Evolutionary conservation across 2,329 filamentous ascomycete species (phyloP).

Genomic region (Karstenula rhodostoma): DNA sequence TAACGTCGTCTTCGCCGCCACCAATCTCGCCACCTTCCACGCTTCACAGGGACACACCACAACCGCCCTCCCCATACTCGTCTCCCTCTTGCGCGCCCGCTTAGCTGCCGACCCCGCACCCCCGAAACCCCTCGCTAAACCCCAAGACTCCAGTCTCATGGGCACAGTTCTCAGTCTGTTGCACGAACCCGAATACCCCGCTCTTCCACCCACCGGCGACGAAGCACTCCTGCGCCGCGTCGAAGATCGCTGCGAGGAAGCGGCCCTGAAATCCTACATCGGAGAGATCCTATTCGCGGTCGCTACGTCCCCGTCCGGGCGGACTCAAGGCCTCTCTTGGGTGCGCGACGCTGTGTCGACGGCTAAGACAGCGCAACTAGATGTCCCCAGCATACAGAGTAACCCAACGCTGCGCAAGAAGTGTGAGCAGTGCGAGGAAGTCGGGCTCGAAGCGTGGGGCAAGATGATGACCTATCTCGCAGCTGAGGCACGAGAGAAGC

Average conservation of each 20-base stretch:
- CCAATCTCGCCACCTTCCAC: conserved; percentile 79
- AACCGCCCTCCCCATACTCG: conserved; percentile 80
- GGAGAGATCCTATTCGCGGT: conserved; percentile 89
- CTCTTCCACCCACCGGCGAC: conserved; percentile 74
- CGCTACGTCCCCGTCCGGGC: conserved; percentile 51
- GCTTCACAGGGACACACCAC: conserved; percentile 73
- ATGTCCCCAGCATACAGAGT: conserved; percentile 58
- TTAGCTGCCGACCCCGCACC: conserved; percentile 63
- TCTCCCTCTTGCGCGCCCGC: conserved; percentile 83
- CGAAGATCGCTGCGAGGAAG: conserved; percentile 80
- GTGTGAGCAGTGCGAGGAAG: conserved; percentile 79
- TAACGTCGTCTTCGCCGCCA: conserved; percentile 79
- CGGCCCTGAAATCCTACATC: conserved; percentile 86
- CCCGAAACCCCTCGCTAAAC: conserved; percentile 26
- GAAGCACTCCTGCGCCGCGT: conserved; percentile 70
- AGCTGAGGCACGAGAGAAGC: conserved; percentile 51
- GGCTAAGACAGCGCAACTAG: conserved; percentile 67
- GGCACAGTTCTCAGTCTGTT: conserved; percentile 46
- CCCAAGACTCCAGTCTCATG: conserved; percentile 33
- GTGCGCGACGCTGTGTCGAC: conserved; percentile 81
- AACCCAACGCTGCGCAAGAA: conserved; percentile 60
- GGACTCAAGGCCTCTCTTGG: conserved; percentile 79
- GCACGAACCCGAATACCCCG: conserved; percentile 70
- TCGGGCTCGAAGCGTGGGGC: conserved; percentile 82
- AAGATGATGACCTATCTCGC: conserved; percentile 76